Evolutionary conservation across 495 filamentous ascomycete species (phyloP), one percentile per base, ranked within the genome.

Genomic region (Annulohypoxylon nitens): DNA sequence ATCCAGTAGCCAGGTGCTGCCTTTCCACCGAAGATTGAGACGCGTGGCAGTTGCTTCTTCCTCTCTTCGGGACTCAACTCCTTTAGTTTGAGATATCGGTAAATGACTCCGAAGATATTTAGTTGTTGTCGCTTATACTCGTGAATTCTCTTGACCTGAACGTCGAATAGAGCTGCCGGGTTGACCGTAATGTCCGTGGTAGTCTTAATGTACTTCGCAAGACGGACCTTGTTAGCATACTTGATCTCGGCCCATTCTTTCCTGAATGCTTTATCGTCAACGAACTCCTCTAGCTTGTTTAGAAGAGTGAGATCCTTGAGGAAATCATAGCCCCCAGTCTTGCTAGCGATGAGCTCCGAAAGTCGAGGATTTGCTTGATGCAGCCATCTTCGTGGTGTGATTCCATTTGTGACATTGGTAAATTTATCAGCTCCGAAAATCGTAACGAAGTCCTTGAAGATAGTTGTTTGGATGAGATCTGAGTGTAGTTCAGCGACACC

Each of bases 91-190:
- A 99, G 88, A 79, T 98, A 99, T 50, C 96, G 91, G 80, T 97
- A 92, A 75, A 99, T 98, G 67, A 97, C 93, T 58, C 96, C 96
- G 74, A 99, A 98, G 78, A 99, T 98, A 84, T 99, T 99, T 77
- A 99, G 90, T 79, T 99, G 96, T 83, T 99, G 96, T 59, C 96
- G 92, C 87, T 99, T 99, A 83, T 99, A 99, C 84, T 99, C 96
- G 82, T 99, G 96, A 78, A 99, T 99, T 71, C 96, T 92, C 86
- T 99, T 99, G 64, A 98, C 96, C 80, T 99, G 96, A 9, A 99
- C 91, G 77, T 99, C 96, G 75, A 99, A 99, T 36, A 99, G 86
- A 0, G 95, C 89, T 25, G 90, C 85, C 1, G 96, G 97, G 79
- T 97, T 95, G 76, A 99, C 93, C 14, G 86, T 89, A 61, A 96